Conservation (phyloP, 805 yeast genomes). For the Starmerella floris region DNA sequence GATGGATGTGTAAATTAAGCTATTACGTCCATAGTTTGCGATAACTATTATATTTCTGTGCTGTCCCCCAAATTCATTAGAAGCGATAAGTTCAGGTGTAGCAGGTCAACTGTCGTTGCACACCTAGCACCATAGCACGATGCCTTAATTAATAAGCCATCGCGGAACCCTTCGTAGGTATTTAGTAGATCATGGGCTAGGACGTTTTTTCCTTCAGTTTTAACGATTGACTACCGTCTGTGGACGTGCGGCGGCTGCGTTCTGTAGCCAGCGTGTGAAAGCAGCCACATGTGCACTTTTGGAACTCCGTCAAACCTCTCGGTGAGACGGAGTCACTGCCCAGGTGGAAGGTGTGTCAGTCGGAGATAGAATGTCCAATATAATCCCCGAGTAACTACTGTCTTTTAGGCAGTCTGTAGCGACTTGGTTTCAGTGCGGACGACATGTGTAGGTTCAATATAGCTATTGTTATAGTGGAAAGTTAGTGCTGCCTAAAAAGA, state of each 20-base stretch:
- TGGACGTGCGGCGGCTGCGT: constrained; percentile 4
- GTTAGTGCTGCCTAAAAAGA: too few species aligned
- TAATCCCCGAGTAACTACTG: constrained; percentile 22
- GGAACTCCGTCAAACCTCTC: not conserved
- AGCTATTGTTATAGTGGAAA: too few species aligned
- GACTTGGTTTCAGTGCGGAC: constrained; percentile 24
- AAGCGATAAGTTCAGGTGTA: too few species aligned
- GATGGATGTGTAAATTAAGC: too few species aligned
- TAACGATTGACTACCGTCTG: not conserved
- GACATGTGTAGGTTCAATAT: constrained; percentile 10
- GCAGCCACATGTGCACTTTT: not conserved
- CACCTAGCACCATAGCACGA: too few species aligned
- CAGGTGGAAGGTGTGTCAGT: constrained; percentile 8
- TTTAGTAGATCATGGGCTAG: too few species aligned
- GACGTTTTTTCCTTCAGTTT: not conserved
- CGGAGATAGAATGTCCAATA: constrained; percentile 20
- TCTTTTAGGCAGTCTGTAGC: constrained; percentile 8
- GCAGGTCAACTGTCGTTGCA: too few species aligned
- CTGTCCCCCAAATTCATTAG: too few species aligned
- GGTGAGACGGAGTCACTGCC: not conserved
- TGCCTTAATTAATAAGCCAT: too few species aligned
- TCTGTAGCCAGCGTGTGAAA: constrained; percentile 5
- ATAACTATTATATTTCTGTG: too few species aligned
- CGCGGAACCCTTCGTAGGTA: too few species aligned
- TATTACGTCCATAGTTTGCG: too few species aligned